Percentiles rank a stretch among this genome's conserved stretches.
phyloP scores from a whole-genome alignment of 1,284 basidiomycete genomes.

The Termitomyces sp. region DNA sequence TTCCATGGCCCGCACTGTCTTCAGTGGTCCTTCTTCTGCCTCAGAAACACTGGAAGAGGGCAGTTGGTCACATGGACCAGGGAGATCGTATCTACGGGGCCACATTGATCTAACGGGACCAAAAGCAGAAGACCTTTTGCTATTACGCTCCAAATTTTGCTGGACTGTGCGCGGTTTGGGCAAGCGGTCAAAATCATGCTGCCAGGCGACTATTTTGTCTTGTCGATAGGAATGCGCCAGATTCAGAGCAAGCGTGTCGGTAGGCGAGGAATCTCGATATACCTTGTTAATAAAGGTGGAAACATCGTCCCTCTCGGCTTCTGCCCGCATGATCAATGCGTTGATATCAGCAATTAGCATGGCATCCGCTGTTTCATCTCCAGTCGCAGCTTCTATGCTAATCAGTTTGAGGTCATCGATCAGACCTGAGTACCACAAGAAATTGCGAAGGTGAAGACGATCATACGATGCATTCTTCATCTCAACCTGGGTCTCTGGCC shows the following conservation, averaged over 20 bases:
- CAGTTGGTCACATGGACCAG: constrained; percentile 47
- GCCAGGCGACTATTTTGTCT: constrained; percentile 96
- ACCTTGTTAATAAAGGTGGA: constrained; percentile 71
- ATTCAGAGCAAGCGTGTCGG: constrained; percentile 87
- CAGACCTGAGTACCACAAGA: constrained; percentile 63
- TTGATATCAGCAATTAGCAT: constrained; percentile 58
- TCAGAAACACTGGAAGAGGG: constrained; percentile 72
- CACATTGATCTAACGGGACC: constrained; percentile 66
- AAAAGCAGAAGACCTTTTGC: constrained; percentile 56
- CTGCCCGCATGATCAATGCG: constrained; percentile 65
- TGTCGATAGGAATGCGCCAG: constrained; percentile 84
- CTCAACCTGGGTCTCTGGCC: constrained; percentile 80
- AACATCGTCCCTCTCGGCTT: constrained; percentile 74
- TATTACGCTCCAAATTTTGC: constrained; percentile 39
- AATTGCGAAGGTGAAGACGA: constrained; percentile 70
- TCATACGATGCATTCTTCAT: constrained; percentile 91
- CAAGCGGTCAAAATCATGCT: constrained; percentile 76
- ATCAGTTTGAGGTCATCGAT: constrained; percentile 72
- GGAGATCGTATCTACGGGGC: constrained; percentile 52
- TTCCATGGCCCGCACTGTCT: constrained; percentile 41
- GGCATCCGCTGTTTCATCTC: constrained; percentile 65
- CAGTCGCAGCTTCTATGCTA: constrained; percentile 71
- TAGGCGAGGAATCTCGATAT: constrained; percentile 76
- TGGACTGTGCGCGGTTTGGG: constrained; percentile 54
- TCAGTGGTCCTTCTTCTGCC: constrained; percentile 58